Conservation (phyloP, 2,329 filamentous ascomycete genomes). For the Plenodomus tracheiphilus region DNA sequence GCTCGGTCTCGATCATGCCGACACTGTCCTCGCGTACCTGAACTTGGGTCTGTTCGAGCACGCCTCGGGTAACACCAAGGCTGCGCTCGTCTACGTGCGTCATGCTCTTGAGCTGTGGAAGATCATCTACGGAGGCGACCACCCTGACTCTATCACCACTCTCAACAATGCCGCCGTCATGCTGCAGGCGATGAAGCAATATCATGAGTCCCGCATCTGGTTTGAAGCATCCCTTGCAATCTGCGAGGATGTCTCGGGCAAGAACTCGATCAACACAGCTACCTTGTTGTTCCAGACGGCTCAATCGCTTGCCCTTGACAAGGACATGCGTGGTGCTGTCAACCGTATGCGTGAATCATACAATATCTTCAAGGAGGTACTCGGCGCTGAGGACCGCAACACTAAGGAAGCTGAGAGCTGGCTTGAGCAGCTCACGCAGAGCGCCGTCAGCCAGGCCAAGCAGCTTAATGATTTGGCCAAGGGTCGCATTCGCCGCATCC, state of each 20-base stretch:
- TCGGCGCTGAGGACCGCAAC: slow-evolving; percentile 91
- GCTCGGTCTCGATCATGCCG: slow-evolving; percentile 87
- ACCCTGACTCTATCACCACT: slow-evolving; percentile 97
- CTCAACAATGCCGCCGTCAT: slow-evolving; percentile 99
- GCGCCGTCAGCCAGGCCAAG: slow-evolving; percentile 91
- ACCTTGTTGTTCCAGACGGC: slow-evolving; percentile 97
- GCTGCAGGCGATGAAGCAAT: slow-evolving; percentile 93
- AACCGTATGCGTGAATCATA: slow-evolving; percentile 94
- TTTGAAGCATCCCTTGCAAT: slow-evolving; percentile 91
- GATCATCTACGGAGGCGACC: slow-evolving; percentile 88
- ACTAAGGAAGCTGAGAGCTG: slow-evolving; percentile 97
- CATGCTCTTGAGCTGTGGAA: slow-evolving; percentile 97
- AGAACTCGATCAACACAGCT: slow-evolving; percentile 87
- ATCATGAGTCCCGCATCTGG: slow-evolving; percentile 93
- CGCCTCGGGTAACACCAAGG: slow-evolving; percentile 84
- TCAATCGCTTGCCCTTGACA: slow-evolving; percentile 92
- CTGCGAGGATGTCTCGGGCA: slow-evolving; percentile 87
- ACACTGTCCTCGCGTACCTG: slow-evolving; percentile 93
- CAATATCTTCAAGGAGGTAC: slow-evolving; percentile 87
- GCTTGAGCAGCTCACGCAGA: slow-evolving; percentile 94
- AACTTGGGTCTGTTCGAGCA: slow-evolving; percentile 95
- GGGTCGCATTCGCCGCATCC: slow-evolving; percentile 71
- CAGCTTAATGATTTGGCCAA: slow-evolving; percentile 84
- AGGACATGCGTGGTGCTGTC: slow-evolving; percentile 89
- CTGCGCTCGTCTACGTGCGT: slow-evolving; percentile 84